Evolutionary conservation across 129 eudicot species (phyloP), one percentile per base, ranked within the genome.

Genomic region (Escallonia herrerae): DNA sequence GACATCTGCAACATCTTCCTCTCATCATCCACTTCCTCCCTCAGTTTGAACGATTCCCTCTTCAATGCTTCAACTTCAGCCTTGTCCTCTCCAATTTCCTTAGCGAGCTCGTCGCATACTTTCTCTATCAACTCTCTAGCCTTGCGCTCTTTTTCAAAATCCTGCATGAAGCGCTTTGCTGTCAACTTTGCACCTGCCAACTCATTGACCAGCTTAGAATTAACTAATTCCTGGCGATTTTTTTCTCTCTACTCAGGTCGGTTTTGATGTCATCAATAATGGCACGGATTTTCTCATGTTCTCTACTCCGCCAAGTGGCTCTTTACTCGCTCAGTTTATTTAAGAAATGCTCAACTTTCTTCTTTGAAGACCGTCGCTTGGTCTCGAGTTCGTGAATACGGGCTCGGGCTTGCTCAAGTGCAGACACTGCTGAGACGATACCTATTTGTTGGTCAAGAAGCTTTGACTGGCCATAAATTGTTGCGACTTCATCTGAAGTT

Each of bases 1-100:
- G 98, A 96, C 91, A 91, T 91, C 65, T 91, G 98, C 72, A 91
- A 67, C 95, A 91, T 91, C 71, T 80, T 88, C 72, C 96, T 83
- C 77, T 91, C 98, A 12, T 91, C 98, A 12, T 91, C 98, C n/a
- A 88, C 95, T 79, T 91, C 98, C 71, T 91, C 95, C 7, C 84
- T 74, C 69, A 91, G 67, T 70, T 73, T 88, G 83, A 82, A 70
- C 5, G 89, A 91, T 40, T 88, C 98, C 43, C 82, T 79, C 76
- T 86, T 91, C 13, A 91, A 68, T 43, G 80, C 95, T 69, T 91
- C 98, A 14, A 80, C 85, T 74, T 91, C 98, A 58, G 96, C 95
- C 70, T 84, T 85, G 78, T 91, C 96, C 74, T 91, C 96, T 10
- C 91, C 95, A 40, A 91, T 81, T 76, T 91, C 98, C 67, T 88